Conservation (phyloP, 2,329 filamentous ascomycete genomes). For the Calonectria pseudoreteaudii region DNA sequence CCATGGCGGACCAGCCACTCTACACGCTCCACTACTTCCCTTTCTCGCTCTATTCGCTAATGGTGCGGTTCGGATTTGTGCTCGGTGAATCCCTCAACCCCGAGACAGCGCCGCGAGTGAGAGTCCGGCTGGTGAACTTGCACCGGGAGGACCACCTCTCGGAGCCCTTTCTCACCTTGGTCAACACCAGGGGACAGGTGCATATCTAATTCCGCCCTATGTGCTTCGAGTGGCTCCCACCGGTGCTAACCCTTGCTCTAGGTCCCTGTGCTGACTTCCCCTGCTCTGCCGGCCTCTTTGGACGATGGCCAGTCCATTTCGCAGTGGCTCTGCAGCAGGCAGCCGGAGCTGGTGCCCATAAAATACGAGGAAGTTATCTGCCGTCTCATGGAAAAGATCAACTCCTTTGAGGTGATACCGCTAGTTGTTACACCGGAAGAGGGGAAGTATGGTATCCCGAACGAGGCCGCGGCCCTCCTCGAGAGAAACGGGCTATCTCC, state of each 20-base stretch:
- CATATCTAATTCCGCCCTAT: constrained; percentile 12
- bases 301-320: constrained; percentile 45
- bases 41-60: constrained; percentile 47
- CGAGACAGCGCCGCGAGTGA: constrained; percentile 38
- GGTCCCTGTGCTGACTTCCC: constrained; percentile 45
- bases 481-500: constrained; percentile 42
- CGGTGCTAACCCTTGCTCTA: constrained; percentile 19
- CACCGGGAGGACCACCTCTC: constrained; percentile 43
- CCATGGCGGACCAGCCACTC: constrained; percentile 30
- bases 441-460: constrained; percentile 41
- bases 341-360: constrained; percentile 43
- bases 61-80: constrained; percentile 45
- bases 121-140: constrained; percentile 43
- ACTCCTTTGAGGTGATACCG: constrained; percentile 41
- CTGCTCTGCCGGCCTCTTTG: constrained; percentile 34
- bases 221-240: background rate
- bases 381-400: constrained; percentile 41
- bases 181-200: constrained; percentile 46
- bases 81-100: constrained; percentile 40
- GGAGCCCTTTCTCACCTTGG: constrained; percentile 42
- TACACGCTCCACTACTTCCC: constrained; percentile 47
- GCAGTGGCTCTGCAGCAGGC: constrained; percentile 43
- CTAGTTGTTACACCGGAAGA: constrained; percentile 39
- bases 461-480: constrained; percentile 44
- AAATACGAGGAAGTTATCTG: constrained; percentile 38